Evolutionary conservation across 2,329 filamentous ascomycete species (phyloP).

Genomic region (Colletotrichum liriopes): DNA sequence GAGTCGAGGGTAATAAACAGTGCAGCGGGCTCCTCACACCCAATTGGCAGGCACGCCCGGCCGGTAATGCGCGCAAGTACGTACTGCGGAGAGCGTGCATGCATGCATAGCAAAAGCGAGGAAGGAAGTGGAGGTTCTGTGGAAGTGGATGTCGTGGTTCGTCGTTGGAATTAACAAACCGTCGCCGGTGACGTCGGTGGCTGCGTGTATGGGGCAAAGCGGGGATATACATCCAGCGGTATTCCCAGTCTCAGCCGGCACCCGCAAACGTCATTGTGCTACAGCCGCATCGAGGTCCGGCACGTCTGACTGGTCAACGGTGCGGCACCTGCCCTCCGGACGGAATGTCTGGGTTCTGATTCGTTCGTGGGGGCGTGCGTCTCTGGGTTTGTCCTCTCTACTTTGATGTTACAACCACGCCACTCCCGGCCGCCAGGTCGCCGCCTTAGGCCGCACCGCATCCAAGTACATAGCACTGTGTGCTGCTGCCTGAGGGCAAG

Average conservation of each 20-base stretch:
- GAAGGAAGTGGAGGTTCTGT: not conserved
- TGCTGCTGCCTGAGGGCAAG: not conserved
- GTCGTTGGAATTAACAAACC: conserved; percentile 41
- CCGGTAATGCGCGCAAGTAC: conserved; percentile 11
- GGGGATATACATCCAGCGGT: conserved; percentile 32
- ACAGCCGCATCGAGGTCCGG: conserved; percentile 8
- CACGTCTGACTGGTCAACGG: conserved; percentile 21
- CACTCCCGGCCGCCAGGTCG: not conserved
- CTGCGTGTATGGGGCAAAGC: conserved; percentile 11
- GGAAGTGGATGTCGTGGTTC: conserved; percentile 29
- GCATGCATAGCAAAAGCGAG: not conserved
- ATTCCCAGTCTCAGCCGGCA: conserved; percentile 31
- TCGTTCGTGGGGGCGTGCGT: not conserved
- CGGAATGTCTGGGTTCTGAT: not conserved
- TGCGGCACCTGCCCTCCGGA: not conserved
- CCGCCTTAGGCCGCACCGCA: not conserved
- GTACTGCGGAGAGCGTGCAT: not conserved
- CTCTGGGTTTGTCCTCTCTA: not conserved
- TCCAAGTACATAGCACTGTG: not conserved
- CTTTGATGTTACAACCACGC: conserved; percentile 19
- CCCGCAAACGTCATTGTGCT: conserved; percentile 40
- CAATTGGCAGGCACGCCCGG: conserved; percentile 29
- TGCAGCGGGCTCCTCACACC: conserved; percentile 13
- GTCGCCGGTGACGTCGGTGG: conserved; percentile 35
- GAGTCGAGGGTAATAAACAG: conserved; percentile 8